A percentile compares a stretch with the other conserved stretches of the same genome.
Conservation (phyloP, 345 rosid species). For the Heritiera littoralis region DNA sequence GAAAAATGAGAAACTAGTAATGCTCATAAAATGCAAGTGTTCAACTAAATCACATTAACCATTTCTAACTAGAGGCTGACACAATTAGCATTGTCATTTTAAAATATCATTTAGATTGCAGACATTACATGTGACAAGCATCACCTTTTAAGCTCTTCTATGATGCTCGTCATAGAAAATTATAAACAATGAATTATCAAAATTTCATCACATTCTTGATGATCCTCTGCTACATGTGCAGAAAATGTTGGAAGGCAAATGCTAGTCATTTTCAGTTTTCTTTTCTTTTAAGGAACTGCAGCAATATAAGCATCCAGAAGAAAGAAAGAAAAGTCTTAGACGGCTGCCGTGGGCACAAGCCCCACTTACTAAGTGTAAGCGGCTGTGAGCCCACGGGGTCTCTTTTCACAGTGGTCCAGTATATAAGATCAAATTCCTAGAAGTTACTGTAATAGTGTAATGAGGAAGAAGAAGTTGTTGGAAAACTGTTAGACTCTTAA, state of each 20-base stretch:
- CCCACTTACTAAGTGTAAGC: background rate
- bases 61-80: background rate
- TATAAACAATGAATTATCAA: conserved; percentile 2
- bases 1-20: background rate
- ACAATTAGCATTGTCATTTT: background rate
- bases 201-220: background rate
- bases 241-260: background rate
- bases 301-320: background rate
- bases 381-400: background rate
- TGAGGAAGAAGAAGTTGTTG: background rate
- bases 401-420: background rate
- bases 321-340: background rate
- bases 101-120: background rate
- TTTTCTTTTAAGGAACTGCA: background rate
- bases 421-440: background rate
- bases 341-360: background rate
- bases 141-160: background rate
- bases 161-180: conserved; percentile 6
- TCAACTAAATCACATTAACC: background rate
- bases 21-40: background rate
- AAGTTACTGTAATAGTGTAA: background rate
- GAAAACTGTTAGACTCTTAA: background rate
- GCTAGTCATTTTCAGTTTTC: background rate
- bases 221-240: background rate
- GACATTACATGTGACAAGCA: background rate